Conservation (phyloP, 768 basidiomycete species). For the Hysterangium stoloniferum region DNA sequence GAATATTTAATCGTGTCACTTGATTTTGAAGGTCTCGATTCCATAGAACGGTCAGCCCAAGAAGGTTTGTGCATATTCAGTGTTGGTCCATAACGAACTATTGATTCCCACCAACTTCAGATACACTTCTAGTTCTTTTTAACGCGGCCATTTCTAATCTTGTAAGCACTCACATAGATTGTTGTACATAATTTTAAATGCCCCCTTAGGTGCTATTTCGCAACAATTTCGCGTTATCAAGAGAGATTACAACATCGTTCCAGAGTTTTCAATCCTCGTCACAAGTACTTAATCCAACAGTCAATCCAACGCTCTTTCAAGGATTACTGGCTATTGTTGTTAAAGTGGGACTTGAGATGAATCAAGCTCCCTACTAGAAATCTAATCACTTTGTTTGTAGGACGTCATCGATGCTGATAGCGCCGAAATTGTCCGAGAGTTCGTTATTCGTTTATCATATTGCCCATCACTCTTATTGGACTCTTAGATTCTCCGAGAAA, state of each 20-base stretch:
- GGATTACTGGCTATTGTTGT: slow-evolving; percentile 56
- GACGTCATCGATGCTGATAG: slow-evolving; percentile 59
- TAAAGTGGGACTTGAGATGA: slow-evolving; percentile 32
- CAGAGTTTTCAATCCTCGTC: slow-evolving; percentile 56
- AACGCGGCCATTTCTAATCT: slow-evolving; percentile 60
- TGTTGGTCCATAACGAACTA: background rate
- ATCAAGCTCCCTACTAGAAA: background rate
- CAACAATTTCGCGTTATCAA: slow-evolving; percentile 55
- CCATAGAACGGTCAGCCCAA: slow-evolving; percentile 52
- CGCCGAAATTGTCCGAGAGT: slow-evolving; percentile 52
- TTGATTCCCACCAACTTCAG: slow-evolving; percentile 16
- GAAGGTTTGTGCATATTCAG: slow-evolving; percentile 24
- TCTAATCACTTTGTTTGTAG: slow-evolving; percentile 23
- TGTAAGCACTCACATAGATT: slow-evolving; percentile 24
- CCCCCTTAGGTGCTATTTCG: slow-evolving; percentile 47
- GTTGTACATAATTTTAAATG: background rate
- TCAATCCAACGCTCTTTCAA: slow-evolving; percentile 51
- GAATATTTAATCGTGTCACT: slow-evolving; percentile 48
- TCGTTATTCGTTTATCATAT: slow-evolving; percentile 13
- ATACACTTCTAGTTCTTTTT: slow-evolving; percentile 54
- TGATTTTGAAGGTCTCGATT: slow-evolving; percentile 49
- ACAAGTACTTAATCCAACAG: slow-evolving; percentile 47
- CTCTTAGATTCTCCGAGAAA: slow-evolving; percentile 43
- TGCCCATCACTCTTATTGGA: background rate
- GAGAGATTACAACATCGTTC: slow-evolving; percentile 54